Evolutionary conservation across 2,329 filamentous ascomycete genomes (phyloP), one percentile per base, ranked within the genome.

Genomic region (Pseudogymnoascus pannorum): DNA sequence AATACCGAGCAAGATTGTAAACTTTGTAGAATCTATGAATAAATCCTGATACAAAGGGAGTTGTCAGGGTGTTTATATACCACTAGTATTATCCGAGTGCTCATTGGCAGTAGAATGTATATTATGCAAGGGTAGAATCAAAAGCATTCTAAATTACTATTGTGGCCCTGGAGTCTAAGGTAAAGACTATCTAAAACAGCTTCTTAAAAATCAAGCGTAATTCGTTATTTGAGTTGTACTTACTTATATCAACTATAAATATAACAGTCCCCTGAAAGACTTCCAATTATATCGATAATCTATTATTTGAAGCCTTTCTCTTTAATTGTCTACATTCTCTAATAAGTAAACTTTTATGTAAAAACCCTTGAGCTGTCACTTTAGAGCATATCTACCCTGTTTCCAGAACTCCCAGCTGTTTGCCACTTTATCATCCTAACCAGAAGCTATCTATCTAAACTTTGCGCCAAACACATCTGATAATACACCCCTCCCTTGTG

Each of bases 381-480:
- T n/a, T n/a, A n/a, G n/a, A n/a, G n/a, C n/a, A n/a, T n/a, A n/a
- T n/a, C n/a, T n/a, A n/a, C n/a, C n/a, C n/a, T n/a, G n/a, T n/a
- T n/a, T n/a, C n/a, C n/a, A n/a, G n/a, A n/a, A n/a, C n/a, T n/a
- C n/a, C n/a, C n/a, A n/a, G n/a, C n/a, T n/a, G n/a, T n/a, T n/a
- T n/a, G n/a, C n/a, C 44, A 20, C 8, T 18, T 40, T 9, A 18
- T 6, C 16, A 40, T 5, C n/a, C n/a, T 40, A 18, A 7, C n/a
- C 6, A 18, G 36, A 40, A 40, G 11, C 36, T 40, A 40, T 20
- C 36, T 40, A 54, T 67, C 66, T 44, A 67, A 40, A 5, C 57
- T 57, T 58, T 67, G 64, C 7, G 60, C 63, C n/a, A 65, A 51
- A 51, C 64, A 67, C 66, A 67, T 65, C 35, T 66, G 44, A 42